These are phyloP conservation scores for Ammopiptanthus mongolicus DNA, from an alignment of 306 rosid species.

Conservation along the genomic window DNA sequence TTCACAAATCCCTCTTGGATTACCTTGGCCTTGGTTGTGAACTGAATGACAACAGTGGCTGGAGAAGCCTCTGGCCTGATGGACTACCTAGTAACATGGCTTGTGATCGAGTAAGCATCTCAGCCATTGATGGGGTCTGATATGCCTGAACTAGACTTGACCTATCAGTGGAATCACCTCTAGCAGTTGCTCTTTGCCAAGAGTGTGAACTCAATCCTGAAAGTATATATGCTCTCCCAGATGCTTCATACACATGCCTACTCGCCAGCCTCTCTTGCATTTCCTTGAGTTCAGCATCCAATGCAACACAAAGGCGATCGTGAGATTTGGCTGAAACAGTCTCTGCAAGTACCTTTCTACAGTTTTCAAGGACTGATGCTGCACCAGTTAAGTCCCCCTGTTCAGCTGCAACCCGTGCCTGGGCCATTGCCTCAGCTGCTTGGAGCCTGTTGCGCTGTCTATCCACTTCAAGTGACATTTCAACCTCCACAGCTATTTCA, in stretches of 20 bases:
- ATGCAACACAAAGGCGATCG: slow-evolving; percentile 72
- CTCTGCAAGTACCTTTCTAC: slow-evolving; percentile 56
- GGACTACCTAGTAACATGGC: slow-evolving; percentile 75
- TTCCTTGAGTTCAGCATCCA: slow-evolving; percentile 97
- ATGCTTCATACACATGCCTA: slow-evolving; percentile 90
- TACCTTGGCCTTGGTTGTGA: slow-evolving; percentile 88
- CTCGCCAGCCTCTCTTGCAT: slow-evolving; percentile 96
- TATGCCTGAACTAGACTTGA: slow-evolving; percentile 83
- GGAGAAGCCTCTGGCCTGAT: slow-evolving; percentile 77
- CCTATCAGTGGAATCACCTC: slow-evolving; percentile 92
- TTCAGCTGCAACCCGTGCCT: slow-evolving; percentile 77
- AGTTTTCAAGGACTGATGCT: slow-evolving; percentile 68
- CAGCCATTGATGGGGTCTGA: slow-evolving; percentile 92
- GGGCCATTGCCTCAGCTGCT: slow-evolving; percentile 92
- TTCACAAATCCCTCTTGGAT: slow-evolving; percentile 21
- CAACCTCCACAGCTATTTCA: slow-evolving; percentile 41
- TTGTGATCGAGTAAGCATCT: slow-evolving; percentile 98
- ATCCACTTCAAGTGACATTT: slow-evolving; percentile 82
- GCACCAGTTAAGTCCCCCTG: slow-evolving; percentile 74
- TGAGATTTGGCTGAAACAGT: slow-evolving; percentile 60
- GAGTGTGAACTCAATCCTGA: slow-evolving; percentile 98
- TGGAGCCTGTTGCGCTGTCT: slow-evolving; percentile 86
- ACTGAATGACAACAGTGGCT: slow-evolving; percentile 55
- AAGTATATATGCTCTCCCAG: slow-evolving; percentile 95
- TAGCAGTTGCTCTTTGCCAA: slow-evolving; percentile 98